A percentile compares a stretch with the other conserved stretches of the same genome.
phyloP scores from a whole-genome alignment of 139 green algal genomes.

The Edaphochlamys debaryana region DNA sequence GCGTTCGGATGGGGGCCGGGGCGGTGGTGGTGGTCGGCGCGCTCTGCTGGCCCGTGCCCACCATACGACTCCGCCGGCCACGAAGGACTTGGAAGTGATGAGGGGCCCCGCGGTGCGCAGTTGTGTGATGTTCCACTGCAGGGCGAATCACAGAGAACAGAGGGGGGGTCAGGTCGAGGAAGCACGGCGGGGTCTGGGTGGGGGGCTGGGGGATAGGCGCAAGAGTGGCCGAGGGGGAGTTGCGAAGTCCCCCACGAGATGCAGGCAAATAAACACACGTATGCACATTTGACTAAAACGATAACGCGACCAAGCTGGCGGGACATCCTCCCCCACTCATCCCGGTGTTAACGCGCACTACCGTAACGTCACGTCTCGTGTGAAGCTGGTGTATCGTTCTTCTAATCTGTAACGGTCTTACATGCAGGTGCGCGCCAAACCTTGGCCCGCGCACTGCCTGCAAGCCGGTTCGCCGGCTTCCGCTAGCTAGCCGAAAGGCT shows the following conservation, averaged over 20 bases:
- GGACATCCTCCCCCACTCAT: no score
- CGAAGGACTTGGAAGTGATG: slow-evolving; percentile 10
- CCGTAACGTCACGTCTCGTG: no score
- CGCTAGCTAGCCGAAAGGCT: not conserved
- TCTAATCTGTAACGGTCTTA: not conserved
- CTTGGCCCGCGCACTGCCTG: no score
- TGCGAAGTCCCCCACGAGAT: not conserved
- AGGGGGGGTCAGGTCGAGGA: not conserved
- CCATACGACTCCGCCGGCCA: slow-evolving; percentile 14
- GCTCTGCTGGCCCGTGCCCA: not conserved
- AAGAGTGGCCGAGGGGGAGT: not conserved
- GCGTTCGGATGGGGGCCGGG: no score
- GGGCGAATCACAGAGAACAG: not conserved
- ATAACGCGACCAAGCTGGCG: no score
- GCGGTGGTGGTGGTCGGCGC: no score
- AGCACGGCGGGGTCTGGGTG: no score
- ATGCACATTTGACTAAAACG: no score
- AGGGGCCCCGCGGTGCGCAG: not conserved
- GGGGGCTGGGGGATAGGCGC: not conserved
- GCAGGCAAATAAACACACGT: not conserved
- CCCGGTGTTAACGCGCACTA: no score
- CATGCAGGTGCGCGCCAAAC: no score
- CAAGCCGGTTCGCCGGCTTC: no score
- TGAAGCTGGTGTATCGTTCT: no score
- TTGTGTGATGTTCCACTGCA: slow-evolving; percentile 20